Base-by-base conservation (phyloP, 2,329 filamentous ascomycete genomes). In the Sclerotiophoma versabilis region DNA sequence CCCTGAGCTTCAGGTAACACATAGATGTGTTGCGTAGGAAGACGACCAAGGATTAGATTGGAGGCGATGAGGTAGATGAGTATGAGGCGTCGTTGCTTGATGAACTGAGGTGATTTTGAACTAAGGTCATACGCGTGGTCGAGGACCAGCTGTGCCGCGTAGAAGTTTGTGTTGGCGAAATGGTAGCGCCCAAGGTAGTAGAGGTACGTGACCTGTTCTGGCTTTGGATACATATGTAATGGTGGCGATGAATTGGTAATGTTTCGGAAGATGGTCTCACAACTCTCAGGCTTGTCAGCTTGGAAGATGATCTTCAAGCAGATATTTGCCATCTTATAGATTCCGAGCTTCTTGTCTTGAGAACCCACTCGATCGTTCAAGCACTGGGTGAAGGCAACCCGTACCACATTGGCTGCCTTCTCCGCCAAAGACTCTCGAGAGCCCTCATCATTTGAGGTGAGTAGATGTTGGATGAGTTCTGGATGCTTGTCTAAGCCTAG, bases 141-240 rank as follows among this genome's bases (percentile, higher is more conserved):
- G 6, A 97, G 80, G 29, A 89, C 91, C 42, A 86, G 80, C 46
- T 88, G 85, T 0, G 93, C 92, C 22, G 90, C 87, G 58, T 85
- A 86, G 74, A 92, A 96, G 70, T 96, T 88, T 62, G 87, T 89
- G 73, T 91, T 93, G 59, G 90, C 87, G 72, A 96, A 92, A 69
- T 93, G 87, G 76, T 93, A 97, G 54, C 92, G 88, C 15, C 93
- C 93, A 5, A 98, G 87, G 71, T 96, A 96, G 78, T 96, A 97
- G 12, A 98, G 87, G 66, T 93, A 98, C 3, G 92, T 96, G 44
- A 96, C 92, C 42, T 92, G 86, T 71, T 98, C 91, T 5, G 89
- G 84, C 19, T 91, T 91, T 2, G 93, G 92, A 69, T 96, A 98
- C 45, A 91, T 84, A 1, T 84, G 82, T 11, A 98, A 78, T 0